Conservation (phyloP, 2,329 filamentous ascomycete genomes). For the Aureobasidium zeae region DNA sequence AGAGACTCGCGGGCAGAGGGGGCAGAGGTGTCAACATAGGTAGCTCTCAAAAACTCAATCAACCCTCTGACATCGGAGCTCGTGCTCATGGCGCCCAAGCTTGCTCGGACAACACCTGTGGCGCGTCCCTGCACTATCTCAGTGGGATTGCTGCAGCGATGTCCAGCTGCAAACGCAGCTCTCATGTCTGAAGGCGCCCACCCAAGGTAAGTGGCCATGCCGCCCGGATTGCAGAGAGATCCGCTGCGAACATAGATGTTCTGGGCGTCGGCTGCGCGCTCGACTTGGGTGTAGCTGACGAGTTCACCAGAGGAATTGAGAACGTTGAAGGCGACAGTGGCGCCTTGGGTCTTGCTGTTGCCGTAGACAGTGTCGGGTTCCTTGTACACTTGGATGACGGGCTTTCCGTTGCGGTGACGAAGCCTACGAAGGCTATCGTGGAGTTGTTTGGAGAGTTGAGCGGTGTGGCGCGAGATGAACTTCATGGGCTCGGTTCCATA, state of each 20-base stretch:
- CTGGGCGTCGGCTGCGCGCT: conserved; percentile 72
- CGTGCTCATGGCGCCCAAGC: conserved; percentile 85
- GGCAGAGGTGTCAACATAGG: conserved; percentile 23
- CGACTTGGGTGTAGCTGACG: conserved; percentile 74
- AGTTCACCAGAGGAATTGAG: conserved; percentile 59
- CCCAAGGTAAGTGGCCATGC: conserved; percentile 62
- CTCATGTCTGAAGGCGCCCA: conserved; percentile 74
- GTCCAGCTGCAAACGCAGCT: conserved; percentile 73
- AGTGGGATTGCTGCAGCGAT: conserved; percentile 73
- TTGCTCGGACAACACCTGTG: conserved; percentile 76
- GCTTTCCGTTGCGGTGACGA: conserved; percentile 57
- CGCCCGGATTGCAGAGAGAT: conserved; percentile 84
- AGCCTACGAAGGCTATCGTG: conserved; percentile 50
- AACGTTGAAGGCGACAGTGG: conserved; percentile 78
- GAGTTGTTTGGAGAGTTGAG: conserved; percentile 52
- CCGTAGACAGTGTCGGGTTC: conserved; percentile 33
- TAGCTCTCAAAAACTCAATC: conserved; percentile 34
- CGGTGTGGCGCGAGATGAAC: conserved; percentile 60
- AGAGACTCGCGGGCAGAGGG: neutral
- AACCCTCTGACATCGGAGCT: conserved; percentile 63
- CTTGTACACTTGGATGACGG: conserved; percentile 60
- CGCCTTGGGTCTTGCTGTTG: conserved; percentile 49
- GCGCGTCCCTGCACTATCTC: conserved; percentile 78
- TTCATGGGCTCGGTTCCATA: conserved; percentile 57
- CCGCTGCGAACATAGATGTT: conserved; percentile 80